A percentile compares a stretch with the other conserved stretches of the same genome.
Conservation (phyloP, 345 rosid species). For the Syzygium aqueum region DNA sequence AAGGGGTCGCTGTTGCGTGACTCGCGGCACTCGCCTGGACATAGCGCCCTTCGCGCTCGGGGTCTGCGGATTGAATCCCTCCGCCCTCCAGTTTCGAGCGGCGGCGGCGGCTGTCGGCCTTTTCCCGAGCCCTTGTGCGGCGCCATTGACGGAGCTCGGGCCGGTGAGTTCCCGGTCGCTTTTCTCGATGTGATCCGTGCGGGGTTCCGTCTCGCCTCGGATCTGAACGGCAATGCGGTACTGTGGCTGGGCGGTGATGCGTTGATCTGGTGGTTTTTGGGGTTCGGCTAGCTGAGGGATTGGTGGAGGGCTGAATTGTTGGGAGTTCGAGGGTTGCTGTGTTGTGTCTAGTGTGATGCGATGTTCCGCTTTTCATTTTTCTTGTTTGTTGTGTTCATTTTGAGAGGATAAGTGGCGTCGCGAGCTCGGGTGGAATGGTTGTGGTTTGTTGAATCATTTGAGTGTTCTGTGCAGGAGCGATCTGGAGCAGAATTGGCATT, state of each 20-base stretch:
- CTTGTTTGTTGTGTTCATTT: background rate
- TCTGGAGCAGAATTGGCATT: background rate
- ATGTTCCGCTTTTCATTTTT: background rate
- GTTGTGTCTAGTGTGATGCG: background rate
- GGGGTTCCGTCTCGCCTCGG: background rate
- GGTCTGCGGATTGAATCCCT: background rate
- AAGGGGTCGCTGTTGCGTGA: background rate
- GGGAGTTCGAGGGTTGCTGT: background rate
- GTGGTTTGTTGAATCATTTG: background rate
- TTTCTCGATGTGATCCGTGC: background rate
- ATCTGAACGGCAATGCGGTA: background rate
- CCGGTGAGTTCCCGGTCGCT: background rate
- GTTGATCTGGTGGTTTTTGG: background rate
- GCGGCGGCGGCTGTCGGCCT: background rate
- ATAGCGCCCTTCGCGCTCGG: background rate
- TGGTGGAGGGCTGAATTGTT: background rate
- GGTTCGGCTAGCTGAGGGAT: background rate
- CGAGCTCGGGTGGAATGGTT: background rate
- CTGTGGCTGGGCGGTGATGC: background rate
- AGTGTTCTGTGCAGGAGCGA: background rate
- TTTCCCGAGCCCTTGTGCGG: background rate
- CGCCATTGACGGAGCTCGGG: background rate
- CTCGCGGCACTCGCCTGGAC: background rate
- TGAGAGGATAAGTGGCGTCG: background rate
- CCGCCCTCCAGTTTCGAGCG: background rate